Evolutionary conservation across 768 basidiomycete species (phyloP), one percentile per base, ranked within the genome.

Genomic region (Leccinum sublutescens): DNA sequence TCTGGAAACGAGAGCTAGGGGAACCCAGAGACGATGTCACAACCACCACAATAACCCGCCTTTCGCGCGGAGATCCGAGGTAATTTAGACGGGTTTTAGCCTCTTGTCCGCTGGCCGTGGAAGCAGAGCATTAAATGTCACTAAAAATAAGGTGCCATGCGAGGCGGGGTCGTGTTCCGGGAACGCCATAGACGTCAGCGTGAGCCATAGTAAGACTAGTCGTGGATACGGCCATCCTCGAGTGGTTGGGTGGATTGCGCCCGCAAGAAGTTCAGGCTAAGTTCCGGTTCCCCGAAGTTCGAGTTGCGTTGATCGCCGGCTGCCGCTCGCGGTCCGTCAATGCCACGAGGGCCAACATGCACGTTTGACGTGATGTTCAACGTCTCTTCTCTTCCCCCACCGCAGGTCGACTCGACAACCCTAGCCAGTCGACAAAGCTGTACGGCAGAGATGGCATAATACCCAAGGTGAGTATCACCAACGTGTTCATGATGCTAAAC

Each of bases 251-350:
- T 57, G 56, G 56, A 21, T 57, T 27, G 34, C 12, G 12, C 58
- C 47, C 29, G 21, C 62, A 6, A 6, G 21, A 34, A 27, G 38
- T 23, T 47, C 47, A 48, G 12, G 47, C 49, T 50, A 27, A 25
- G 21, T 27, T 45, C 43, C 43, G 43, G 43, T 10, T 21, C 19
- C 43, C 43, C 43, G 19, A 45, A 43, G 43, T 21, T 45, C 43
- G 43, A 45, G 43, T 49, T 49, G 48, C 48, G 31, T 21, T 33
- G 50, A 19, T 51, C 50, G 31, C 31, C 50, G 50, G 15, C 58
- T 52, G 45, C 17, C 54, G 66, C 70, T 68, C 57, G 54, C 57
- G 54, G 56, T 55, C 57, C 57, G 59, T 47, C 52, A 36, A 19
- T 56, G 62, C 55, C 59, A 62, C 62, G 49, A 8, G 45, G 50